Evolutionary conservation across 1,284 basidiomycete species (phyloP).

Genomic region (Chalciporus sp.): DNA sequence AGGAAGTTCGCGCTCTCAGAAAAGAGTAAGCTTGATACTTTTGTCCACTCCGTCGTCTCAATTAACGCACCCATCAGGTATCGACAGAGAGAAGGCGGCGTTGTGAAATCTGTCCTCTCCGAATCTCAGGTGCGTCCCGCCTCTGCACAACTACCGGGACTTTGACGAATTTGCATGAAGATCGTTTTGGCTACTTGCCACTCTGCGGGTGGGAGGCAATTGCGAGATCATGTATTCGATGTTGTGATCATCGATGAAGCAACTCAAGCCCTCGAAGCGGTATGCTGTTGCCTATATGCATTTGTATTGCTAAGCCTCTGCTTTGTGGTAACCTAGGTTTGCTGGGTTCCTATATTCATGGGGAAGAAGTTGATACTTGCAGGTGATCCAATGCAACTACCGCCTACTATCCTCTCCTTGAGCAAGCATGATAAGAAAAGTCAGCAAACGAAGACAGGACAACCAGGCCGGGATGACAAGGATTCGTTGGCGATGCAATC

Average conservation of each 20-base stretch:
- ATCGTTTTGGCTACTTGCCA: constrained; percentile 94
- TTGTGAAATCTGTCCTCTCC: constrained; percentile 78
- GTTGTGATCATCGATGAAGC: constrained; percentile 95
- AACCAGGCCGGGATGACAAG: neutral
- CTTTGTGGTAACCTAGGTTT: constrained; percentile 57
- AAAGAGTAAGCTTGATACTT: constrained; percentile 70
- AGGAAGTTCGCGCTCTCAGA: constrained; percentile 85
- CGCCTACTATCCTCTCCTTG: constrained; percentile 85
- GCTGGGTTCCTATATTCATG: constrained; percentile 95
- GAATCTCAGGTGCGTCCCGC: constrained; percentile 63
- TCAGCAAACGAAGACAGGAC: constrained; percentile 2
- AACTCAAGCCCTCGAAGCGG: constrained; percentile 94
- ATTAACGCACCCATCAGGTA: constrained; percentile 52
- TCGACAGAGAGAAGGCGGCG: constrained; percentile 82
- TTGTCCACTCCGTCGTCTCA: neutral
- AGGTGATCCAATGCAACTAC: constrained; percentile 89
- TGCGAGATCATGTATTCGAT: constrained; percentile 81
- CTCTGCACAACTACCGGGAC: too few species aligned
- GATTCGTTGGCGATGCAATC: constrained; percentile 5
- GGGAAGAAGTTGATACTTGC: constrained; percentile 87
- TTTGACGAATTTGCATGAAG: constrained; percentile 37
- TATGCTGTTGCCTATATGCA: constrained; percentile 37
- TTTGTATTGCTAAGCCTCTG: neutral
- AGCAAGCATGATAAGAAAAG: constrained; percentile 41
- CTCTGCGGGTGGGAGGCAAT: constrained; percentile 80